Evolutionary conservation across 805 yeast species (phyloP), one percentile per base, ranked within the genome.

Genomic region (Wickerhamomyces chambardii): DNA sequence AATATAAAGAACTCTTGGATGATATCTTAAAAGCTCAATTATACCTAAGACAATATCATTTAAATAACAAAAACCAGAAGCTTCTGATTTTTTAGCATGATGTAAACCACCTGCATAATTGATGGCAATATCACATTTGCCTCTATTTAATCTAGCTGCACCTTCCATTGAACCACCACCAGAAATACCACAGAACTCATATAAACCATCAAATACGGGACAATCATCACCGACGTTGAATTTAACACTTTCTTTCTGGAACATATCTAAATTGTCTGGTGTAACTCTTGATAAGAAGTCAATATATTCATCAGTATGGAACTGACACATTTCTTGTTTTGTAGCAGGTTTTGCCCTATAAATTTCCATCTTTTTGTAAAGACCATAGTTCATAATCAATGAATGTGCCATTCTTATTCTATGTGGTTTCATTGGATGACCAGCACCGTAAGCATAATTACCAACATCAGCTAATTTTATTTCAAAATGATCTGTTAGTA

Each of bases 381-480:
- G 63, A 38, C 85, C 85, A 58, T 92, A 90, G 12, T 82, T 78
- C 25, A 81, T 73, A 35, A 90, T 90, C 41, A 90, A 63, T 55
- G 89, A 95, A 59, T 90, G 97, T 1, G 98, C 90, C 31, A 90
- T 70, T 89, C 87, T 81, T 42, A 92, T 65, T 44, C 98, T 65
- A 57, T 89, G 85, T 14, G 98, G 98, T 56, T 90, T 90, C 98
- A 90, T 90, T n/a, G 98, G 98, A 58, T 90, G 98, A 40, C 78
- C 73, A 2, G 84, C 83, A 15, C 98, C 98, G 56, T 84, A 89
- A 51, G 97, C 95, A 61, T 90, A 90, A 63, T 92, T 92, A 26
- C 97, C 97, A 32, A 92, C 95, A 56, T 90, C 98, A 21, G 95
- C 67, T 49, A 32, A 33, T 30, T 5, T 8, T 15, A 16, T 15